Percentiles rank a stretch among this genome's conserved stretches.
These are phyloP conservation scores for Ceratocystis destructans DNA, from an alignment of 2,329 filamentous ascomycete species.

Conservation along the genomic window DNA sequence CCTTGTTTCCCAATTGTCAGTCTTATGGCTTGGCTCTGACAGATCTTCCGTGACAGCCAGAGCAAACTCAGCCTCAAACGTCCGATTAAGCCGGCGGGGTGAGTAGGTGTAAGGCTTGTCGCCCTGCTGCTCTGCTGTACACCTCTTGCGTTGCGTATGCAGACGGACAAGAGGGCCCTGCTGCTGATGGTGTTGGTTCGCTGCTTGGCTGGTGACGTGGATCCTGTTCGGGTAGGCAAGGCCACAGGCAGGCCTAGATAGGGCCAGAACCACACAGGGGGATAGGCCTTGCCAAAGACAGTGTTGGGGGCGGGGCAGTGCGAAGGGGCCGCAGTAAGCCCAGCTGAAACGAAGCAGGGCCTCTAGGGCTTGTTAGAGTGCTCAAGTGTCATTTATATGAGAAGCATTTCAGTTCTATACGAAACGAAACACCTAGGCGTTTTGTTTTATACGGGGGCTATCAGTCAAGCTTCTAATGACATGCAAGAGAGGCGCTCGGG, in stretches of 20 bases:
- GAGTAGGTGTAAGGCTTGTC: neutral
- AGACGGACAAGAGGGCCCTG: neutral
- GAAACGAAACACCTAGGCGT: neutral
- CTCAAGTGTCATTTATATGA: neutral
- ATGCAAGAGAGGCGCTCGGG: too few relatives aligned
- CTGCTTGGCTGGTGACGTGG: neutral
- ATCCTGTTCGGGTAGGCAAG: neutral
- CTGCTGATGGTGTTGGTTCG: neutral
- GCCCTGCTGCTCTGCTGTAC: neutral
- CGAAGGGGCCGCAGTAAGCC: neutral
- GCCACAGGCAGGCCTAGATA: too few relatives aligned
- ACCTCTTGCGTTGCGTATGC: neutral
- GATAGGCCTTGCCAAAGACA: neutral
- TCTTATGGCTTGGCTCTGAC: neutral
- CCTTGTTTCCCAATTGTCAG: neutral
- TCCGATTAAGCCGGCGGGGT: neutral
- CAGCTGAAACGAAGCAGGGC: slow-evolving; percentile 1
- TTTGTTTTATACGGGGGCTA: neutral
- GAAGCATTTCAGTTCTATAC: neutral
- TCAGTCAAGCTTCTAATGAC: too few relatives aligned
- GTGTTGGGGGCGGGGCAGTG: neutral
- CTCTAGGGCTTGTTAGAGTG: neutral
- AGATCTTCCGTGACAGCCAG: neutral
- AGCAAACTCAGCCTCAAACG: slow-evolving; percentile 1
- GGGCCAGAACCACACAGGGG: neutral